Conservation (phyloP, 2,329 filamentous ascomycete species). For the Sphaerulina populicola region DNA sequence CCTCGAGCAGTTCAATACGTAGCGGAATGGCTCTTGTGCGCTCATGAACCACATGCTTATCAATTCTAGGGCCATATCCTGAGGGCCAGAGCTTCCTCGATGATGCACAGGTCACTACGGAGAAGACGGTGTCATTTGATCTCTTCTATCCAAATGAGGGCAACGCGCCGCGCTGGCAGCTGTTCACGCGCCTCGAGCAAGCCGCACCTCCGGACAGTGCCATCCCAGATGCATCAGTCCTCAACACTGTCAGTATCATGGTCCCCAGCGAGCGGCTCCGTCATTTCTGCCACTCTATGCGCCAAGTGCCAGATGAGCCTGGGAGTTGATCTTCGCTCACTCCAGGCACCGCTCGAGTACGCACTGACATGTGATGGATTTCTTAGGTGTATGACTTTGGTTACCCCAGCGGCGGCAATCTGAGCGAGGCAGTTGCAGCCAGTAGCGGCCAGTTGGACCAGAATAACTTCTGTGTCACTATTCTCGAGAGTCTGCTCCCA, state of each 20-base stretch:
- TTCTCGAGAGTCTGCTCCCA: constrained; percentile 8
- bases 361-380: neutral
- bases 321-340: too few relatives aligned
- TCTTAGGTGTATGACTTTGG: constrained; percentile 8
- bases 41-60: neutral
- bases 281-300: too few relatives aligned
- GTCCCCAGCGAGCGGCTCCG: too few relatives aligned
- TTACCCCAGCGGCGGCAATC: constrained; percentile 1
- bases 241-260: constrained; percentile 1
- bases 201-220: constrained; percentile 2
- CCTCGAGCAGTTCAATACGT: neutral
- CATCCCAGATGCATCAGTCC: constrained; percentile 7
- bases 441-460: constrained; percentile 10
- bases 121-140: constrained; percentile 9
- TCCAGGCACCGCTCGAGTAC: too few relatives aligned
- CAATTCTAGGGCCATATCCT: neutral
- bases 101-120: constrained; percentile 1
- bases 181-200: constrained; percentile 7
- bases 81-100: constrained; percentile 4
- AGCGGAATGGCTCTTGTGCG: neutral
- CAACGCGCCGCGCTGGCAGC: constrained; percentile 9
- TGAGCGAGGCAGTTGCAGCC: constrained; percentile 5
- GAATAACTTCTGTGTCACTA: constrained; percentile 12
- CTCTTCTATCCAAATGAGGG: constrained; percentile 7
- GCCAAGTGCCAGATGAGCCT: too few relatives aligned